Evolutionary conservation across 257 asterid genomes (phyloP).

Genomic region (Asclepias syriaca): DNA sequence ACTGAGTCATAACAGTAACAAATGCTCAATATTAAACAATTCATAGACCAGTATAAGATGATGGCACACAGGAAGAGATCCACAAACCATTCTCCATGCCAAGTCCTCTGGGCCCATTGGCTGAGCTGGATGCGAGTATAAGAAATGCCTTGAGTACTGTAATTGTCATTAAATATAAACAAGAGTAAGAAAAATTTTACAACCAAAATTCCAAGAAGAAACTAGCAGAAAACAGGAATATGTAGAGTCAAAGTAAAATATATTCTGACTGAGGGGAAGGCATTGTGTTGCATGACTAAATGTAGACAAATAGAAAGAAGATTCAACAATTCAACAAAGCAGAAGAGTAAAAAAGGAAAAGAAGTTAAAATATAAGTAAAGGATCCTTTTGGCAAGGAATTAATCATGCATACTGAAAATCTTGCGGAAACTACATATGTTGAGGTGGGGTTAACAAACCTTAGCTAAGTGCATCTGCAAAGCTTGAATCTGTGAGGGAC

Average conservation of each 20-base stretch:
- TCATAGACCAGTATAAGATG: not conserved
- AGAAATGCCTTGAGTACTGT: constrained; percentile 83
- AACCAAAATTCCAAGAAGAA: not conserved
- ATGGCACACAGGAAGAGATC: constrained; percentile 5
- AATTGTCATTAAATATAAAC: constrained; percentile 18
- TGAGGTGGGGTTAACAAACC: constrained; percentile 41
- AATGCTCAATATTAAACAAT: not conserved
- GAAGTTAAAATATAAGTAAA: not conserved
- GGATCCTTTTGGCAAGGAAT: not conserved
- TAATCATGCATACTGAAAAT: not conserved
- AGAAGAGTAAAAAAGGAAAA: not conserved
- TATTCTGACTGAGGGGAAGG: not conserved
- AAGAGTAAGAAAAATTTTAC: not conserved
- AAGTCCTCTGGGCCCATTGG: constrained; percentile 95
- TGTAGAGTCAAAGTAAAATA: not conserved
- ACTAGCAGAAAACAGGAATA: not conserved
- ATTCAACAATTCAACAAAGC: not conserved
- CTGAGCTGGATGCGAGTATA: constrained; percentile 91
- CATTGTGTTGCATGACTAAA: not conserved
- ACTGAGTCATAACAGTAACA: not conserved
- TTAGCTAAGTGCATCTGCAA: constrained; percentile 66
- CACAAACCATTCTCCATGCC: constrained; percentile 88
- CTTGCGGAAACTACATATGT: not conserved
- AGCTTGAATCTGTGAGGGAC: constrained; percentile 54
- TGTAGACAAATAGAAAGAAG: not conserved